Conservation (phyloP, 2,329 filamentous ascomycete species). For the Monosporascus sp. region DNA sequence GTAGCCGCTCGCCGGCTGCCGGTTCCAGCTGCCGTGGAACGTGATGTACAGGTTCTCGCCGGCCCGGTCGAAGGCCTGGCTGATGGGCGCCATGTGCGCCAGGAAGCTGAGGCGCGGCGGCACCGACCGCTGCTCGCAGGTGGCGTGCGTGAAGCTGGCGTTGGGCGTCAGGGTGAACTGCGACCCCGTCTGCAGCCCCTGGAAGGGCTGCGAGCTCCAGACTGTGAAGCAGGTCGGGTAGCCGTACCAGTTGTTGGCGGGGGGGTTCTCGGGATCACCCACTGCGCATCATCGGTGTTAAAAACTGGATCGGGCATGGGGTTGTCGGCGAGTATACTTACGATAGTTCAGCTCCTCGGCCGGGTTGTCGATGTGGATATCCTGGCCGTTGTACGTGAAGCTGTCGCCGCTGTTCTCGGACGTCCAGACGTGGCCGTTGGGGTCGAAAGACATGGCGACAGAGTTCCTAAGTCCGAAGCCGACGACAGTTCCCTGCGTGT, state of each 20-base stretch:
- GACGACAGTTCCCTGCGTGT: slow-evolving; percentile 28
- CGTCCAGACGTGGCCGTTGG: slow-evolving; percentile 37
- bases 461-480: slow-evolving; percentile 61
- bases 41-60: slow-evolving; percentile 54
- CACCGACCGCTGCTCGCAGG: slow-evolving; percentile 16
- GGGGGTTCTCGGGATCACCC: slow-evolving; percentile 46
- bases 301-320: not conserved
- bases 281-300: slow-evolving; percentile 20
- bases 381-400: slow-evolving; percentile 38
- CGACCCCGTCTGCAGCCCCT: slow-evolving; percentile 25
- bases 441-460: slow-evolving; percentile 40
- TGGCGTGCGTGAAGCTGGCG: slow-evolving; percentile 24
- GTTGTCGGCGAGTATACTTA: slow-evolving; percentile 6
- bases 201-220: slow-evolving; percentile 36
- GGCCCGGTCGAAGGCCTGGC: slow-evolving; percentile 54
- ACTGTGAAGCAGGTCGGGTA: slow-evolving; percentile 46
- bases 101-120: slow-evolving; percentile 44
- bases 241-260: slow-evolving; percentile 48
- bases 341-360: slow-evolving; percentile 61
- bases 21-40: slow-evolving; percentile 56
- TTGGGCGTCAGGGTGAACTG: slow-evolving; percentile 29
- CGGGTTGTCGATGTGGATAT: slow-evolving; percentile 57
- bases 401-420: slow-evolving; percentile 62
- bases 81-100: slow-evolving; percentile 58
- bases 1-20: slow-evolving; percentile 30